Evolutionary conservation across 306 rosid genomes (phyloP).

Genomic region (Ammopiptanthus mongolicus): DNA sequence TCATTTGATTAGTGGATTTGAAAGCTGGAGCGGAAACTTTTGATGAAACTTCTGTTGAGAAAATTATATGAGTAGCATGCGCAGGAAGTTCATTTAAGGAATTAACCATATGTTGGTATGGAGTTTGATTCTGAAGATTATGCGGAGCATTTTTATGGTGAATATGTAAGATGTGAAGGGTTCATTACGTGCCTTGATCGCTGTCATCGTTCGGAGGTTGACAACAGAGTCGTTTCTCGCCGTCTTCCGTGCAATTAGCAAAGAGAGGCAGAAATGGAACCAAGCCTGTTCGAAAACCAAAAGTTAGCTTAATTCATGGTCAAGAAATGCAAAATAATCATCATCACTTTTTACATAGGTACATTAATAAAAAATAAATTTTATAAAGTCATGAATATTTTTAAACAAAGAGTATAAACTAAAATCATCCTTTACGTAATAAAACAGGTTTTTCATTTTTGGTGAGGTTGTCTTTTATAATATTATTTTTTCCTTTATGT

Average conservation of each 20-base stretch:
- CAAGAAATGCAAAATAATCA: too few species aligned
- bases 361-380: too few species aligned
- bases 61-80: not conserved
- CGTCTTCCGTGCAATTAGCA: conserved; percentile 39
- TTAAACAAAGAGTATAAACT: too few species aligned
- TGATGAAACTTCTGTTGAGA: conserved; percentile 13
- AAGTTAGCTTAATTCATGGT: conserved; percentile 26
- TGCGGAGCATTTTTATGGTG: conserved; percentile 56
- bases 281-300: conserved; percentile 20
- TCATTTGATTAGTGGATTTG: conserved; percentile 24
- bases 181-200: conserved; percentile 36
- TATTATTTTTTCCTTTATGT: too few species aligned
- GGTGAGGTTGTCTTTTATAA: too few species aligned
- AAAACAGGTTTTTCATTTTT: too few species aligned
- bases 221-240: conserved; percentile 31
- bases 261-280: conserved; percentile 20
- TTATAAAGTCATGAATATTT: too few species aligned
- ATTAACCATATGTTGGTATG: conserved; percentile 75
- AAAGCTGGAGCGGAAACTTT: conserved; percentile 9
- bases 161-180: conserved; percentile 64
- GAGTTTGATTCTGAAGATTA: conserved; percentile 68
- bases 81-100: conserved; percentile 11
- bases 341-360: too few species aligned
- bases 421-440: too few species aligned
- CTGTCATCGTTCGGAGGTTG: conserved; percentile 36